phyloP scores from a whole-genome alignment of 176 grass and related monocot genomes.

The Oryza nivara region DNA sequence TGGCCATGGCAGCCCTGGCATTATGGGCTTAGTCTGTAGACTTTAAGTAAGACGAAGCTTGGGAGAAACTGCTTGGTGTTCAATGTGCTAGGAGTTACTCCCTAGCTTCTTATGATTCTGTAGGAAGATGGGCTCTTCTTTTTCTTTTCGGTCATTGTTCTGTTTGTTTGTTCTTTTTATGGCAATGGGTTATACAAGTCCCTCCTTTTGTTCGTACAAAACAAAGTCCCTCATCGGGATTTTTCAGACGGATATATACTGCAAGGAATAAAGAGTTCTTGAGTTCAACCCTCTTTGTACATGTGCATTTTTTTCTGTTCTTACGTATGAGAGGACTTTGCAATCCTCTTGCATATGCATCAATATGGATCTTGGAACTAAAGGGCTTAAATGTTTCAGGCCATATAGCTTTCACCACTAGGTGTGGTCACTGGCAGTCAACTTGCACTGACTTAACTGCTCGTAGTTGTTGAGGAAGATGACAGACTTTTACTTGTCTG shows the following conservation, averaged over 20 bases:
- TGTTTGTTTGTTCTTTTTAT: slow-evolving; percentile 31
- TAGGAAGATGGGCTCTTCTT: slow-evolving; percentile 21
- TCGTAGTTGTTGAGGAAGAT: background rate
- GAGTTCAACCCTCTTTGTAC: background rate
- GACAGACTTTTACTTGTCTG: background rate
- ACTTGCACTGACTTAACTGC: background rate
- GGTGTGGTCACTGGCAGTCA: background rate
- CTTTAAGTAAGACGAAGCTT: background rate
- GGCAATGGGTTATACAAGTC: background rate
- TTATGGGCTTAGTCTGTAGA: slow-evolving; percentile 61
- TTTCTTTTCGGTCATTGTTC: too few species aligned
- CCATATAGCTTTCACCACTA: background rate
- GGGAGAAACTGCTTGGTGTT: background rate
- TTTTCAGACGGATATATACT: slow-evolving; percentile 29
- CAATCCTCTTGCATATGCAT: background rate
- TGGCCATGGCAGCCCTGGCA: slow-evolving; percentile 68
- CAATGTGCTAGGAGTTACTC: slow-evolving; percentile 10
- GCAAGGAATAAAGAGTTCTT: slow-evolving; percentile 32
- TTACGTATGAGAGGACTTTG: background rate
- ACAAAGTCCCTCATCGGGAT: slow-evolving; percentile 21
- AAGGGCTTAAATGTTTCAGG: background rate
- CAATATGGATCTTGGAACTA: background rate
- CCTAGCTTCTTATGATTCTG: background rate
- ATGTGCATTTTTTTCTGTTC: background rate
- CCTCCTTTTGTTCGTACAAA: background rate